Evolutionary conservation across 78 protist species (phyloP).

Genomic region (Dictyostelium capitatum): DNA sequence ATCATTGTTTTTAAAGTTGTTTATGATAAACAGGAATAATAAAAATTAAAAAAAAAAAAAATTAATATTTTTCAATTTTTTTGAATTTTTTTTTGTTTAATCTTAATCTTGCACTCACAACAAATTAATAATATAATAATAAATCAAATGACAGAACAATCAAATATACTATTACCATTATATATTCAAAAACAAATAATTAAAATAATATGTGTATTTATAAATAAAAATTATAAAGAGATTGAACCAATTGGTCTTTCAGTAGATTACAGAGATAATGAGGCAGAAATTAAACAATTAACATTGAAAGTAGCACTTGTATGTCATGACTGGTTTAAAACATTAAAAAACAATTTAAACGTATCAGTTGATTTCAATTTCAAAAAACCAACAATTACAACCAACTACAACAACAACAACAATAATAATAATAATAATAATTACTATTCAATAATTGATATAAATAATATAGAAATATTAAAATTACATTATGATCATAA

Average conservation of each 20-base stretch:
- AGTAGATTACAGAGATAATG: background rate
- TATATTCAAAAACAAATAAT: background rate
- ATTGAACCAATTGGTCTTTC: background rate
- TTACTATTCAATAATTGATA: background rate
- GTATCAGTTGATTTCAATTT: conserved; percentile 11
- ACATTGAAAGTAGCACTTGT: background rate
- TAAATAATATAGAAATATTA: background rate
- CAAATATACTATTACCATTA: background rate
- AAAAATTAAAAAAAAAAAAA: too few species aligned
- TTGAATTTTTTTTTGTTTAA: too few species aligned
- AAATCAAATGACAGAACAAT: too few species aligned
- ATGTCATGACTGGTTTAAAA: background rate
- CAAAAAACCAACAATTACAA: background rate
- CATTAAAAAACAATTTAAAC: background rate
- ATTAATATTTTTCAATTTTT: too few species aligned
- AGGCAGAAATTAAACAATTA: background rate
- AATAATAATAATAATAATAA: background rate
- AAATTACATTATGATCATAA: conserved; percentile 2
- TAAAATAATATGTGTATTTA: background rate
- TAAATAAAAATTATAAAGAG: background rate
- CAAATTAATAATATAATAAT: too few species aligned
- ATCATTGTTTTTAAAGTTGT: too few species aligned
- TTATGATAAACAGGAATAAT: too few species aligned
- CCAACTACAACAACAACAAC: too few species aligned
- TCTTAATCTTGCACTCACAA: too few species aligned